Percentiles rank a stretch among this genome's conserved stretches.
Evolutionary conservation across 805 yeast genomes (phyloP).

Genomic region (Candida coquimbonensis): DNA sequence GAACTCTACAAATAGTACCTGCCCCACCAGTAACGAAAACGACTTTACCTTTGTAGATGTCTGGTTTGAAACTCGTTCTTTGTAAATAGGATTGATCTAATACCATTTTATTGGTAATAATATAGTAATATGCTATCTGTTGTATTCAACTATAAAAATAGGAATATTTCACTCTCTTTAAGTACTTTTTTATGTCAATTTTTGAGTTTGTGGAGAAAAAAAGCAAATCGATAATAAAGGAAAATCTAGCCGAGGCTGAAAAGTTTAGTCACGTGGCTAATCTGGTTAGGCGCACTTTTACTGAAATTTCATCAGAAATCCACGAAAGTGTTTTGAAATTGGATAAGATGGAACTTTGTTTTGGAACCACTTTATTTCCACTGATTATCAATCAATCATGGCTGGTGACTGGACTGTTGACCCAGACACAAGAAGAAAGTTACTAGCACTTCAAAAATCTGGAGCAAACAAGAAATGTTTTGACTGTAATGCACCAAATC

Average conservation of each 20-base stretch:
- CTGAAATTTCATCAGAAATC: background rate
- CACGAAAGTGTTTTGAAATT: background rate
- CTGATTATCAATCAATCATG: conserved; percentile 4
- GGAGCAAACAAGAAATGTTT: conserved; percentile 85
- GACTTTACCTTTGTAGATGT: conserved; percentile 74
- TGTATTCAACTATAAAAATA: background rate
- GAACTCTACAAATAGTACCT: conserved; percentile 90
- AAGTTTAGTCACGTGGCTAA: background rate
- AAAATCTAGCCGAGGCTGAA: background rate
- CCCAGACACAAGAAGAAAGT: conserved; percentile 83
- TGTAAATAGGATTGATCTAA: conserved; percentile 23
- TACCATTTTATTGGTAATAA: background rate
- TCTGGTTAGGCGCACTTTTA: background rate
- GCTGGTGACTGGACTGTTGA: conserved; percentile 78
- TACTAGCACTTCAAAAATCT: conserved; percentile 67
- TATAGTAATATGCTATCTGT: background rate
- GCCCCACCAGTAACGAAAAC: conserved; percentile 95
- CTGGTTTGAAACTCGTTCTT: conserved; percentile 41
- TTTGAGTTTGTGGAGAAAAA: background rate
- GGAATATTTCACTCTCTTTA: background rate
- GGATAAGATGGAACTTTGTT: background rate
- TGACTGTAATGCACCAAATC: conserved; percentile 93
- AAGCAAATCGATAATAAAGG: background rate
- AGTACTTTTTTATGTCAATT: background rate
- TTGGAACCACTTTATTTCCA: background rate